Evolutionary conservation across 805 yeast genomes (phyloP).

Genomic region (Candida lessepsii): DNA sequence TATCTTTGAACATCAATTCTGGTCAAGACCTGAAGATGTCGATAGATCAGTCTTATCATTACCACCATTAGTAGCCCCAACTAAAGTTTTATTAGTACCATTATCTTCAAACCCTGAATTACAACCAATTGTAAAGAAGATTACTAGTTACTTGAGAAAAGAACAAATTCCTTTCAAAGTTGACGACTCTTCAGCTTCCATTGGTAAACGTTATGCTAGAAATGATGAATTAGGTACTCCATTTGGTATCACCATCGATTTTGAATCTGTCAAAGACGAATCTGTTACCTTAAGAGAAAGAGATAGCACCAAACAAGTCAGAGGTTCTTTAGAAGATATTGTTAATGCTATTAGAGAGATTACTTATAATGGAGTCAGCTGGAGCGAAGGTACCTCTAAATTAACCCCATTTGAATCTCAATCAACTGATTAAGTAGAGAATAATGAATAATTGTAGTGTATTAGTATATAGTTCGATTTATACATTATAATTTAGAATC

Average conservation of each 20-base stretch:
- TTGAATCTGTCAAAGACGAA: slow-evolving; percentile 83
- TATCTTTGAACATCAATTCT: slow-evolving; percentile 89
- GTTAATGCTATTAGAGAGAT: slow-evolving; percentile 69
- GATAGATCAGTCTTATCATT: slow-evolving; percentile 85
- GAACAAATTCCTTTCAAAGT: slow-evolving; percentile 91
- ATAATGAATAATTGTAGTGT: neutral
- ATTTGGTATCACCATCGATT: slow-evolving; percentile 95
- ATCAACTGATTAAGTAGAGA: slow-evolving; percentile 34
- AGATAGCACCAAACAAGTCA: slow-evolving; percentile 93
- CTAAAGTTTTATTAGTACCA: slow-evolving; percentile 94
- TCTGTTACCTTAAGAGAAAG: slow-evolving; percentile 96
- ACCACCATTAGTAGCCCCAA: slow-evolving; percentile 96
- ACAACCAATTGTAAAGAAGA: slow-evolving; percentile 67
- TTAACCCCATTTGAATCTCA: slow-evolving; percentile 74
- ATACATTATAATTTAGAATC: slow-evolving; percentile 6
- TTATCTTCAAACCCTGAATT: slow-evolving; percentile 80
- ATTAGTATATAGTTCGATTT: neutral
- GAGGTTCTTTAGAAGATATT: slow-evolving; percentile 79
- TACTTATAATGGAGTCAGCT: slow-evolving; percentile 69
- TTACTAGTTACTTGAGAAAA: slow-evolving; percentile 68
- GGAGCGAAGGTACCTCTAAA: slow-evolving; percentile 82
- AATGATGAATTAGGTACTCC: slow-evolving; percentile 99
- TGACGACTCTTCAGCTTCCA: slow-evolving; percentile 95
- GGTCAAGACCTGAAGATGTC: slow-evolving; percentile 88
- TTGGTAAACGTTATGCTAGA: slow-evolving; percentile 97